Evolutionary conservation across 2,329 filamentous ascomycete genomes (phyloP), one percentile per base, ranked within the genome.

Genomic region (Tolypocladium capitatum): DNA sequence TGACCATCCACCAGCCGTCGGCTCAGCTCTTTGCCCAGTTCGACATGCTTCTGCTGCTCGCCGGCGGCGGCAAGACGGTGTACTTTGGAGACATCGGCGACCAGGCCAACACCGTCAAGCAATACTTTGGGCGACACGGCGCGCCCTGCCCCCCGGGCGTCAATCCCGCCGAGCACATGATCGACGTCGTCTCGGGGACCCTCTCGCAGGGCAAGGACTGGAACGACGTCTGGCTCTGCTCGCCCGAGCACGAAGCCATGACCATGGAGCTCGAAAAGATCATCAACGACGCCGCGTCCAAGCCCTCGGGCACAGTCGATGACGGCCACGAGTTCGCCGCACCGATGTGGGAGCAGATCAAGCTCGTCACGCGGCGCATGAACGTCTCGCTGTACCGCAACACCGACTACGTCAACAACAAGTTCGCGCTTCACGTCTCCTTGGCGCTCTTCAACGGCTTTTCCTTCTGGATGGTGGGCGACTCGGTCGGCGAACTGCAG

Each of bases 81-180:
- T 85, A 84, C 59, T 83, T 84, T 56, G 82, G 82, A 11, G 78
- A 81, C 1, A 78, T 83, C 47, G 80, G 80, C 5, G 63, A 75
- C 0, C 68, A 75, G 31, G 78, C 75, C 0, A 63, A 62, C 5
- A 76, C 69, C 0, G 60, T 85, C 47, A 73, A 72, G 40, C 68
- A 67, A 24, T 85, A 85, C 62, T 90, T 92, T 58, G 76, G 76
- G 38, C 67, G 69, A 20, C 75, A 85, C 50, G 84, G 83, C 5
- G 80, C 78, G 0, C 71, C 75, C 1, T 84, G 83, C 52, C 73
- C 75, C 0, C 53, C 68, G 0, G 75, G 78, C 0, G 78, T 76
- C 18, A 89, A 89, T 55, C 83, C 83, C 1, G 84, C 84, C 0
- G 84, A 89, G 60, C 85, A 81, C 69, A 87, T 89, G 80, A 76